Conservation (phyloP, 768 basidiomycete genomes). For the Trametes gibbosa region DNA sequence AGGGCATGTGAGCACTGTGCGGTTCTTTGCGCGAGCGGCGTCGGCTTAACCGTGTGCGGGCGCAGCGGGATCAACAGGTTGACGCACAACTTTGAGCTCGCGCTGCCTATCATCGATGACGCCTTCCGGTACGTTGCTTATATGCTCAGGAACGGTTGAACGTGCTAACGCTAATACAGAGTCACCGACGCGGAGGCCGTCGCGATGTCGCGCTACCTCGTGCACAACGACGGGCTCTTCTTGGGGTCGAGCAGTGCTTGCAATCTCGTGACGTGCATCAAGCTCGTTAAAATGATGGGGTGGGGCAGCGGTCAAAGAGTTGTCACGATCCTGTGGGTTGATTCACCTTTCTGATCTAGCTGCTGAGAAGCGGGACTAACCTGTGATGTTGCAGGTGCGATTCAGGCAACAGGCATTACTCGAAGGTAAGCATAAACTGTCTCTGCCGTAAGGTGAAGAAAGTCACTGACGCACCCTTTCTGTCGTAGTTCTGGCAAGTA, state of each 20-base stretch:
- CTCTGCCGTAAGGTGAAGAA: background rate
- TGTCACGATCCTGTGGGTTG: slow-evolving; percentile 84
- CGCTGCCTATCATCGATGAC: slow-evolving; percentile 82
- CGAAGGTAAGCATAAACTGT: slow-evolving; percentile 60
- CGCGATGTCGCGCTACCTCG: slow-evolving; percentile 92
- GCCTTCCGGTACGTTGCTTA: slow-evolving; percentile 64
- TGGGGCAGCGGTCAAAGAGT: slow-evolving; percentile 69
- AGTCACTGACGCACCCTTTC: background rate
- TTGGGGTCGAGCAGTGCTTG: slow-evolving; percentile 95
- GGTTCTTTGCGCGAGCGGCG: background rate
- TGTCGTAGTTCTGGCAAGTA: slow-evolving; percentile 48
- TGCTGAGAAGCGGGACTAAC: background rate
- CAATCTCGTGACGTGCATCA: slow-evolving; percentile 90
- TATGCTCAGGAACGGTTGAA: background rate
- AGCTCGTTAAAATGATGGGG: slow-evolving; percentile 66
- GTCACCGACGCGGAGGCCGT: slow-evolving; percentile 94
- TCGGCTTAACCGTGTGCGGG: background rate
- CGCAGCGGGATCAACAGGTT: slow-evolving; percentile 87
- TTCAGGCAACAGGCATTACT: slow-evolving; percentile 88
- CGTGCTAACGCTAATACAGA: slow-evolving; percentile 37
- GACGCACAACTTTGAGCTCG: slow-evolving; percentile 87
- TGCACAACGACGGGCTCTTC: slow-evolving; percentile 88
- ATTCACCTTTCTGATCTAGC: background rate
- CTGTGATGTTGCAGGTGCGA: slow-evolving; percentile 59
- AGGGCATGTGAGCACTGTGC: slow-evolving; percentile 64